Evolutionary conservation across 2,329 filamentous ascomycete species (phyloP).

Genomic region (Fusarium penzigii): DNA sequence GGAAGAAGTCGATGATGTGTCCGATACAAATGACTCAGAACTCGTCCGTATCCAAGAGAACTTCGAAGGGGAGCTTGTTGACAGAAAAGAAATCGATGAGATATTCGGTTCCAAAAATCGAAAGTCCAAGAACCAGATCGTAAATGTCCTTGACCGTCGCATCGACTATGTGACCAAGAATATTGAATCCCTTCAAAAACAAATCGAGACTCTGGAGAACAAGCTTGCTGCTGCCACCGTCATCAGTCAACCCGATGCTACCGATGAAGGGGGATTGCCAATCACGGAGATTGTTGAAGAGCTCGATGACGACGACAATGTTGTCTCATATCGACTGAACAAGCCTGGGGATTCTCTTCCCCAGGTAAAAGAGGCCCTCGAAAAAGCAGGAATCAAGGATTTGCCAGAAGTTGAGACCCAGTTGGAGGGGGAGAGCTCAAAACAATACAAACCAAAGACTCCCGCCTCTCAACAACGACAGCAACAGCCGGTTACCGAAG

Average conservation of each 20-base stretch:
- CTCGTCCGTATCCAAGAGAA: constrained; percentile 58
- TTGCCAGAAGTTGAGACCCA: constrained; percentile 24
- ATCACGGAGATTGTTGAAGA: constrained; percentile 92
- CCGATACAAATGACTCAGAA: constrained; percentile 46
- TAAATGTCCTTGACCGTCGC: constrained; percentile 66
- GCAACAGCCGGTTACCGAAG: constrained; percentile 1
- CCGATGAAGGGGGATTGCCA: constrained; percentile 70
- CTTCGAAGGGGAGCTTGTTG: constrained; percentile 65
- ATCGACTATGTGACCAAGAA: constrained; percentile 91
- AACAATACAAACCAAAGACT: constrained; percentile 2
- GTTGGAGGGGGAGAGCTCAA: background rate
- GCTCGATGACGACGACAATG: constrained; percentile 85
- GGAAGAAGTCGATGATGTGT: constrained; percentile 69
- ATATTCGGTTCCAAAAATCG: constrained; percentile 38
- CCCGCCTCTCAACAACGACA: background rate
- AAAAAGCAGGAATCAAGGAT: constrained; percentile 72
- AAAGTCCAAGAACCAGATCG: constrained; percentile 46
- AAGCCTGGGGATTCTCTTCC: constrained; percentile 68
- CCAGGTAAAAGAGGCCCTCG: constrained; percentile 69
- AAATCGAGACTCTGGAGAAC: constrained; percentile 68
- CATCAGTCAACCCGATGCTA: constrained; percentile 59
- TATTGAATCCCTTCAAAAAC: constrained; percentile 70
- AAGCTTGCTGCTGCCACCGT: constrained; percentile 66
- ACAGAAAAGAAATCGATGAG: constrained; percentile 55
- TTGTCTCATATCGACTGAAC: constrained; percentile 68